Evolutionary conservation across 164 flowering plant species (phyloP).

Genomic region (Annona squamosa): DNA sequence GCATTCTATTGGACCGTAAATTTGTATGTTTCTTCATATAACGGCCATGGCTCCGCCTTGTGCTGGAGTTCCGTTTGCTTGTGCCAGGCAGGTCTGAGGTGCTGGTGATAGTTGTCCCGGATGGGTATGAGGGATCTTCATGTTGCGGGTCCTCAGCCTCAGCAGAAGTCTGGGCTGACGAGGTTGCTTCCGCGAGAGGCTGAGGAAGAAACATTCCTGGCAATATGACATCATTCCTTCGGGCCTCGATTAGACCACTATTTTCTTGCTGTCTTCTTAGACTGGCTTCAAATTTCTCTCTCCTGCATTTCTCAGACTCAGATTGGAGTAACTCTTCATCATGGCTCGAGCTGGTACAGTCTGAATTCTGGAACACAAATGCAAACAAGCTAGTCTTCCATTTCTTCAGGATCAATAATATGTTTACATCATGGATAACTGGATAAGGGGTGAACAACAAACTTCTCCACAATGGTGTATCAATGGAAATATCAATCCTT

Average conservation of each 20-base stretch:
- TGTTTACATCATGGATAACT: no score
- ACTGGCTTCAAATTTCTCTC: constrained; percentile 53
- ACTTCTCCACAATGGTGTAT: no score
- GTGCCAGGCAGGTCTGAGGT: constrained; percentile 21
- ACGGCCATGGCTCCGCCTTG: constrained; percentile 19
- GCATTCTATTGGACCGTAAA: constrained; percentile 12
- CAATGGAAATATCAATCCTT: no score
- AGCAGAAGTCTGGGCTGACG: constrained; percentile 7
- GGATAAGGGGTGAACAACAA: no score
- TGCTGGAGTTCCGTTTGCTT: constrained; percentile 21
- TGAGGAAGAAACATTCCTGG: constrained; percentile 68
- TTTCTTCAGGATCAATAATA: not conserved
- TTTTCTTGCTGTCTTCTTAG: constrained; percentile 58
- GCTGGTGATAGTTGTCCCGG: constrained; percentile 20
- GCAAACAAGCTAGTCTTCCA: not conserved
- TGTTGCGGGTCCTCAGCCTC: constrained; percentile 22
- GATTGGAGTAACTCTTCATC: constrained; percentile 38
- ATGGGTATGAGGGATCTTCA: not conserved
- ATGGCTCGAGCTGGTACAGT: constrained; percentile 18
- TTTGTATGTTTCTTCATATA: constrained; percentile 25
- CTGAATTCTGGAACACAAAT: constrained; percentile 24
- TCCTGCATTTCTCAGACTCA: constrained; percentile 50
- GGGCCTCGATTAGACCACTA: constrained; percentile 63
- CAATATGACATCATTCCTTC: constrained; percentile 34
- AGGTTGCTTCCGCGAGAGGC: constrained; percentile 16